Conservation (phyloP, 352 stramenopile species). For the Pythium utonaiense region DNA sequence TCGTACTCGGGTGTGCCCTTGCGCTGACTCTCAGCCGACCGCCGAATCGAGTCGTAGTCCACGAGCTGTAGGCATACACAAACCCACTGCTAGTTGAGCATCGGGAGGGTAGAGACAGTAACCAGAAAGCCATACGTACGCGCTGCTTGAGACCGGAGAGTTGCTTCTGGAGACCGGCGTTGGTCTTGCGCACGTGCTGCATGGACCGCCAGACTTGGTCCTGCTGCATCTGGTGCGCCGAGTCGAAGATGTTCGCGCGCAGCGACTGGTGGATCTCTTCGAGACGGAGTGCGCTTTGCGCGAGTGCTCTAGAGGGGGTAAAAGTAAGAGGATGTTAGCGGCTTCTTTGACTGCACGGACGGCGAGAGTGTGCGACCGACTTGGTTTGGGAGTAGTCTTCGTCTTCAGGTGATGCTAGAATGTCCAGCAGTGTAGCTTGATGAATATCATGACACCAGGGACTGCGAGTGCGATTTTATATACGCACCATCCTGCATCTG, state of each 20-base stretch:
- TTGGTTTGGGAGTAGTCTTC: conserved; percentile 24
- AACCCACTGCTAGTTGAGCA: too few species aligned
- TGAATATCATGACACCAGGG: too few species aligned
- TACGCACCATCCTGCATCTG: conserved; percentile 31
- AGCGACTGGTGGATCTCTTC: conserved; percentile 36
- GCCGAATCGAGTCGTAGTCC: conserved; percentile 72
- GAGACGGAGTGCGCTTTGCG: conserved; percentile 28
- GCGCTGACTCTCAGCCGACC: conserved; percentile 57
- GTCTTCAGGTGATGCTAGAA: conserved; percentile 22
- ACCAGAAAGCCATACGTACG: conserved; percentile 10
- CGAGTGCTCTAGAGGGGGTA: conserved; percentile 22
- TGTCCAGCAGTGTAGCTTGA: too few species aligned
- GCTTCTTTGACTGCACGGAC: neutral
- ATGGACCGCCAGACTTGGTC: conserved; percentile 30
- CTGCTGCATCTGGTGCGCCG: conserved; percentile 32
- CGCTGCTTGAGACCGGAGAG: conserved; percentile 29
- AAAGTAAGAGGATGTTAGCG: neutral
- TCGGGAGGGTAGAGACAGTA: too few species aligned
- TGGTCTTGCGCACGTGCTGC: conserved; percentile 28
- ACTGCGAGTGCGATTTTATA: too few species aligned
- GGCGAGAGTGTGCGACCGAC: neutral
- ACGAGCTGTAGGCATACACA: too few species aligned
- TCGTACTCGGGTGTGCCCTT: conserved; percentile 63
- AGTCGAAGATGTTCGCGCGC: conserved; percentile 25
- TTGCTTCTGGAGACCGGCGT: conserved; percentile 28